A percentile compares a stretch with the other conserved stretches of the same genome.
These are phyloP conservation scores for Cladosporium halotolerans DNA, from an alignment of 2,329 filamentous ascomycete species.

Conservation along the genomic window DNA sequence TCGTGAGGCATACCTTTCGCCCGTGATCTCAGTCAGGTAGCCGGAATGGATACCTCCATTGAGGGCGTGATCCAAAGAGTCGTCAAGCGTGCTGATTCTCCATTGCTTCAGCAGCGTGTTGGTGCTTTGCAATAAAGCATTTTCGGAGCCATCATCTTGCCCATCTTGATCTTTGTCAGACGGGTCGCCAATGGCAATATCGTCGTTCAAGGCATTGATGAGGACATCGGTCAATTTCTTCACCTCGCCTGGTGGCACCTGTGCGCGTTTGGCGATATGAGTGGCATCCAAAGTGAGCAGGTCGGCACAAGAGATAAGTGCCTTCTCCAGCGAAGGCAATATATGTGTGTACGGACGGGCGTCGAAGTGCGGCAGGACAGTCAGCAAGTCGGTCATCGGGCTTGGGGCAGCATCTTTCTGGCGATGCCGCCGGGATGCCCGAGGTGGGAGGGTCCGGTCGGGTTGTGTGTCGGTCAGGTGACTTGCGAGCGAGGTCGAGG, in stretches of 20 bases:
- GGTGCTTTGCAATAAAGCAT: conserved; percentile 25
- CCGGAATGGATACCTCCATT: conserved; percentile 75
- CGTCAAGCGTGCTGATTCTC: conserved; percentile 76
- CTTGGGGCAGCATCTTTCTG: conserved; percentile 21
- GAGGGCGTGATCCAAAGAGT: conserved; percentile 62
- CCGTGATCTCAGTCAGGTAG: conserved; percentile 80
- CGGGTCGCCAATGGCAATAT: not conserved
- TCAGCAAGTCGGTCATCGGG: conserved; percentile 77
- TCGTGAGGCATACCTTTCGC: conserved; percentile 62
- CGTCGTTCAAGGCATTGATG: conserved; percentile 58
- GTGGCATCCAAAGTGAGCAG: conserved; percentile 75
- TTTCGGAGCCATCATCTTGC: not conserved
- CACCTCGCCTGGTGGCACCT: conserved; percentile 73
- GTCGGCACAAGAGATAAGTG: conserved; percentile 71
- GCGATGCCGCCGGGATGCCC: conserved; percentile 12
- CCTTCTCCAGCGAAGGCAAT: conserved; percentile 71
- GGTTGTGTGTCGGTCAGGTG: not conserved
- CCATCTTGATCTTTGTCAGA: not conserved
- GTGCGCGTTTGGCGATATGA: conserved; percentile 80
- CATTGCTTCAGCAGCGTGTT: conserved; percentile 40
- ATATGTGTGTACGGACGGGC: conserved; percentile 65
- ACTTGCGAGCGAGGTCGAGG: no score
- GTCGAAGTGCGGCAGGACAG: conserved; percentile 74
- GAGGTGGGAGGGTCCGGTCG: not conserved
- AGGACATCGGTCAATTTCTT: conserved; percentile 65